Base-by-base conservation (phyloP, 371 early-diverging fungal genomes). In the Capillidium heterosporum region DNA sequence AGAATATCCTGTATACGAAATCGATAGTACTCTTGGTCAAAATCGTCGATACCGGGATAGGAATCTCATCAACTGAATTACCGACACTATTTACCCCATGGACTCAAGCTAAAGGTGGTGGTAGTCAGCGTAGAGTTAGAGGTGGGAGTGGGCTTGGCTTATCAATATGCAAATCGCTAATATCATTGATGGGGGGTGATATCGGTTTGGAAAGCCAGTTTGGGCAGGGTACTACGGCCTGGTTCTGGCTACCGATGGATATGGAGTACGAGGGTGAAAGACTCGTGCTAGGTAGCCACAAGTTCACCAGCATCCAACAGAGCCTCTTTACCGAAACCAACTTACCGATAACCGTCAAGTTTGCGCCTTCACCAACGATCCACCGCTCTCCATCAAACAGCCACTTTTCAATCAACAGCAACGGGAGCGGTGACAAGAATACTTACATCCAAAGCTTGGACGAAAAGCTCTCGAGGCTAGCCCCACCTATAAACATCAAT, bases 101-200 rank as follows among this genome's bases (percentile, higher is more conserved):
- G 43, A 75, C 78, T 1, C 81, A 80, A 44, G 78, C 76, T 13
- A 35, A 7, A 13, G 35, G 35, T 35, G 78, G 75, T 56, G 74
- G 75, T 31, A 73, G 73, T 32, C 75, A 73, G 0, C 76, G 77
- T 0, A 57, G 72, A 57, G 59, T 59, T 1, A 71, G 67, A 62
- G 72, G 70, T 27, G 72, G 75, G n/a, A 72, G 74, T 17, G 77
- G 76, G 19, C 64, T 78, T 1, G 79, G 81, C 0, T 59, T 82
- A n/a, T 67, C 71, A 23, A 77, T 78, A 29, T 73, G 72, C 50
- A 64, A 67, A 29, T 64, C 71, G 50, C 63, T 82, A 5, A 74
- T 74, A 3, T 64, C 71, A 44, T 60, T 75, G 27, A 77, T 77
- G 75, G 75, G 73, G 46, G 82, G 82, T 24, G 57, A 65, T 21